These are phyloP conservation scores for Malassezia japonica DNA, from an alignment of 1,284 basidiomycete species.

Conservation along the genomic window DNA sequence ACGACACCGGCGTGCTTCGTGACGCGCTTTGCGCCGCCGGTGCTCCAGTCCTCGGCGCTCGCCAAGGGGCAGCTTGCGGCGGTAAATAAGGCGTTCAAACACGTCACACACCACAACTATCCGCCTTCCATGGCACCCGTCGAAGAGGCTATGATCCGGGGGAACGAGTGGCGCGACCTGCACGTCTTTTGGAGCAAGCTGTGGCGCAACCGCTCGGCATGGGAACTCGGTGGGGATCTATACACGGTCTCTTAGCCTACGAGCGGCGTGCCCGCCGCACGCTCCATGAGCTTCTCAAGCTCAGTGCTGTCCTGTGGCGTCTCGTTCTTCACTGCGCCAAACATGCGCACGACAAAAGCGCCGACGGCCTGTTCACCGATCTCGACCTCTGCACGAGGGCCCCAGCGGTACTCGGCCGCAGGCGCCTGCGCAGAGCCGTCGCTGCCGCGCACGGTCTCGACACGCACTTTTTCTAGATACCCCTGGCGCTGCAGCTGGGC, in stretches of 20 bases:
- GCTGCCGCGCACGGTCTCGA: neutral
- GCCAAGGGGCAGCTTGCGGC: neutral
- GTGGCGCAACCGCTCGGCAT: slow-evolving; percentile 15
- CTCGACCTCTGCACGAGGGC: slow-evolving; percentile 35
- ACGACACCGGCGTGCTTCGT: slow-evolving; percentile 4
- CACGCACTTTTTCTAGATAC: slow-evolving; percentile 32
- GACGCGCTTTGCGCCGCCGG: neutral
- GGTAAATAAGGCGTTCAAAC: neutral
- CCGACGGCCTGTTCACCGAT: slow-evolving; percentile 36
- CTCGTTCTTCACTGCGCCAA: slow-evolving; percentile 11
- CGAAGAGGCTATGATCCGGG: slow-evolving; percentile 8
- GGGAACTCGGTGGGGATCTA: slow-evolving; percentile 26
- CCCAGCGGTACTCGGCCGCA: slow-evolving; percentile 38
- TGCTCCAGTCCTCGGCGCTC: neutral
- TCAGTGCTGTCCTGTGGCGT: neutral
- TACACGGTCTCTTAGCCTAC: slow-evolving; percentile 13
- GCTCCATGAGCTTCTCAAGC: slow-evolving; percentile 6
- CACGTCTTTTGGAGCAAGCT: slow-evolving; percentile 26
- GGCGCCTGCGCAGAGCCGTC: slow-evolving; percentile 10
- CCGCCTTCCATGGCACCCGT: neutral
- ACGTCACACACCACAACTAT: slow-evolving; percentile 9
- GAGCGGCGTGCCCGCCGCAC: slow-evolving; percentile 12
- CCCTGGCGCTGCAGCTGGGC: slow-evolving; percentile 17
- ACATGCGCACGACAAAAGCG: slow-evolving; percentile 31
- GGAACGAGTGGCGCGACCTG: slow-evolving; percentile 25